These are phyloP conservation scores for Protomyces arabidopsidicola DNA, from an alignment of 1,139 yeast species.

Conservation along the genomic window DNA sequence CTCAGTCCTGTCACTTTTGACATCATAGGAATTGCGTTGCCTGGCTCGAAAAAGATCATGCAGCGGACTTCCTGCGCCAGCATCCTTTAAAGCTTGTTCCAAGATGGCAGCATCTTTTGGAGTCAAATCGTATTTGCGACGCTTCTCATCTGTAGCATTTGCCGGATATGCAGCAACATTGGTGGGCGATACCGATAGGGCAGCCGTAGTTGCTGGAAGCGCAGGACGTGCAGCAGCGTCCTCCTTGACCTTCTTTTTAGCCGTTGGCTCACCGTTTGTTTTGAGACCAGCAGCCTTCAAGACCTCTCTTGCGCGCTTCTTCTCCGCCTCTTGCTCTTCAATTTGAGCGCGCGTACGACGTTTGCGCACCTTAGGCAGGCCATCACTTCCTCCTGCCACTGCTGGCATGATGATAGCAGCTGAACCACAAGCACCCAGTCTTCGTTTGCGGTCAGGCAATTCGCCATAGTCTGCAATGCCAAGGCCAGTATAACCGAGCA, in stretches of 20 bases:
- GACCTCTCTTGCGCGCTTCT: slow-evolving; percentile 12
- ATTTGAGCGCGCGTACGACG: slow-evolving; percentile 16
- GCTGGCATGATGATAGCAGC: neutral
- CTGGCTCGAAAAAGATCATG: neutral
- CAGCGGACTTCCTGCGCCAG: neutral
- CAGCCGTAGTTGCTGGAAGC: neutral
- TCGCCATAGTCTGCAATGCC: slow-evolving; percentile 16
- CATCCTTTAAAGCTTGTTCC: neutral
- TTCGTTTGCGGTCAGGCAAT: slow-evolving; percentile 11
- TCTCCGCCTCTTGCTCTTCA: slow-evolving; percentile 5
- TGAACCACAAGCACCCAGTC: slow-evolving; percentile 1
- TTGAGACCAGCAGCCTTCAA: slow-evolving; percentile 20
- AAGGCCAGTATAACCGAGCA: slow-evolving; percentile 14
- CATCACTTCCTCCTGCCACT: neutral
- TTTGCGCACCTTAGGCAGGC: slow-evolving; percentile 4
- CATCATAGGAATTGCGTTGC: neutral
- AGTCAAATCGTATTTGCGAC: neutral
- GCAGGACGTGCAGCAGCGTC: slow-evolving; percentile 6
- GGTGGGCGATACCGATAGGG: neutral
- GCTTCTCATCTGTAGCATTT: neutral
- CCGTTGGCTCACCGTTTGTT: slow-evolving; percentile 14
- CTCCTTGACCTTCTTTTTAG: neutral
- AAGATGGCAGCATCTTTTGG: neutral
- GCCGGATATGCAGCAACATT: neutral
- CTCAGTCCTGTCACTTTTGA: neutral